These are phyloP conservation scores for Diaporthe destruens DNA, from an alignment of 2,329 filamentous ascomycete genomes.

Conservation along the genomic window DNA sequence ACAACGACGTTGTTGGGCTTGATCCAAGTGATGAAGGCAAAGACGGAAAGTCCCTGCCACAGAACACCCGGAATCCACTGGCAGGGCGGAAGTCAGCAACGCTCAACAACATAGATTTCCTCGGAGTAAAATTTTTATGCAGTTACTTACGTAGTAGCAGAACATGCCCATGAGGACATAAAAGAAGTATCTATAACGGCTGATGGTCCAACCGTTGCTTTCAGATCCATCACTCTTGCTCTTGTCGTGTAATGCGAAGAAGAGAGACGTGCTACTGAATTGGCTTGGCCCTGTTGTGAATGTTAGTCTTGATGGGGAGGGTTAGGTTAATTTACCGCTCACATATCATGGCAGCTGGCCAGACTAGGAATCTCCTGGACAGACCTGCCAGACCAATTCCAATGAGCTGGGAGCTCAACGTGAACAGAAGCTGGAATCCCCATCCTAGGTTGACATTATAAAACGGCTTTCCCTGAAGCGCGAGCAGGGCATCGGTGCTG, in stretches of 20 bases:
- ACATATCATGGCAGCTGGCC: constrained; percentile 64
- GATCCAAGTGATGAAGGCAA: constrained; percentile 62
- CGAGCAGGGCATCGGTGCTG: constrained; percentile 55
- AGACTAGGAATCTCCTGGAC: constrained; percentile 61
- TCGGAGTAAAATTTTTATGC: constrained; percentile 57
- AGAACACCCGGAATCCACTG: constrained; percentile 38
- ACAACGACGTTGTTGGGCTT: constrained; percentile 60
- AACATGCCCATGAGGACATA: constrained; percentile 58
- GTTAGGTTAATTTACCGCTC: background rate
- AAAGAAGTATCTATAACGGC: constrained; percentile 60
- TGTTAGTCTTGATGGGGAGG: background rate
- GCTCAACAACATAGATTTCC: background rate
- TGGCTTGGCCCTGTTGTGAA: constrained; percentile 47
- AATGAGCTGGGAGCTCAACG: constrained; percentile 64
- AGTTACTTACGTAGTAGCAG: constrained; percentile 58
- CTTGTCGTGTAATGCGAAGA: constrained; percentile 59
- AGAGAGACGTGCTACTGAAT: constrained; percentile 61
- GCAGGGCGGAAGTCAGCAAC: background rate
- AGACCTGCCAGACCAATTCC: constrained; percentile 66
- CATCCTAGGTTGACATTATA: constrained; percentile 59
- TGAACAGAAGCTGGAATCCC: constrained; percentile 62
- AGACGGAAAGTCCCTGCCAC: constrained; percentile 56
- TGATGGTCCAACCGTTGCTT: constrained; percentile 59
- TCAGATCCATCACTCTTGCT: constrained; percentile 55
- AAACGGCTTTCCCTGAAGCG: constrained; percentile 56